Percentiles rank a stretch among this genome's conserved stretches.
These are phyloP conservation scores for Capronia coronata DNA, from an alignment of 2,329 filamentous ascomycete species.

Conservation along the genomic window DNA sequence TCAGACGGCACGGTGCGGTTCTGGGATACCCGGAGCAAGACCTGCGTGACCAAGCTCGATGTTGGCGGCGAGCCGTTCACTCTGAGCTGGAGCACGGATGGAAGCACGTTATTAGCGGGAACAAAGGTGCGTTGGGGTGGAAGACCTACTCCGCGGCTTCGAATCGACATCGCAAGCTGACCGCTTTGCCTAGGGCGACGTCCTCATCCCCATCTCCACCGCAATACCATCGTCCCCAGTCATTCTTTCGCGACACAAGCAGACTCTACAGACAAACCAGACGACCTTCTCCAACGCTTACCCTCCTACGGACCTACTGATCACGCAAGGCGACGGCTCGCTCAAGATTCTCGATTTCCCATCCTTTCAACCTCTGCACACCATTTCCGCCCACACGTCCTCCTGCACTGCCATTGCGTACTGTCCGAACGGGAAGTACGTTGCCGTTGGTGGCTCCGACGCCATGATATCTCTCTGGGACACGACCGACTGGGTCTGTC, in stretches of 20 bases:
- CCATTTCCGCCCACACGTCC: constrained; percentile 45
- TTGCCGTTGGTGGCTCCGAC: constrained; percentile 45
- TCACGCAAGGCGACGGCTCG: constrained; percentile 50
- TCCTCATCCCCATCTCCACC: constrained; percentile 42
- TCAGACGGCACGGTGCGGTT: constrained; percentile 46
- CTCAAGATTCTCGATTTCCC: constrained; percentile 45
- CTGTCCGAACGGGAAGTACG: constrained; percentile 43
- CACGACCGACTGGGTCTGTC: constrained; percentile 47
- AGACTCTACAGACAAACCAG: constrained; percentile 44
- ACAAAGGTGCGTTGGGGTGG: constrained; percentile 37
- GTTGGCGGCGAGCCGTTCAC: constrained; percentile 47
- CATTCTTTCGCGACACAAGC: constrained; percentile 39
- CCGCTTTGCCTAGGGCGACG: constrained; percentile 38
- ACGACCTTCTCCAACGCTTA: constrained; percentile 44
- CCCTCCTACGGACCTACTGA: constrained; percentile 40
- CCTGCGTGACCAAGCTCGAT: constrained; percentile 42
- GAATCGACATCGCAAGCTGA: constrained; percentile 1
- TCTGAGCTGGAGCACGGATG: constrained; percentile 44
- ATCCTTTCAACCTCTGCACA: constrained; percentile 40
- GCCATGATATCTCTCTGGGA: constrained; percentile 48
- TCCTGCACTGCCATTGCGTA: constrained; percentile 43
- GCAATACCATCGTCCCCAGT: constrained; percentile 37
- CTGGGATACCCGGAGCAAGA: constrained; percentile 47
- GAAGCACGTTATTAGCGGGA: constrained; percentile 42
- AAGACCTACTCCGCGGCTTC: background rate